phyloP scores from a whole-genome alignment of 164 flowering plant species.

The Berberis thunbergii region DNA sequence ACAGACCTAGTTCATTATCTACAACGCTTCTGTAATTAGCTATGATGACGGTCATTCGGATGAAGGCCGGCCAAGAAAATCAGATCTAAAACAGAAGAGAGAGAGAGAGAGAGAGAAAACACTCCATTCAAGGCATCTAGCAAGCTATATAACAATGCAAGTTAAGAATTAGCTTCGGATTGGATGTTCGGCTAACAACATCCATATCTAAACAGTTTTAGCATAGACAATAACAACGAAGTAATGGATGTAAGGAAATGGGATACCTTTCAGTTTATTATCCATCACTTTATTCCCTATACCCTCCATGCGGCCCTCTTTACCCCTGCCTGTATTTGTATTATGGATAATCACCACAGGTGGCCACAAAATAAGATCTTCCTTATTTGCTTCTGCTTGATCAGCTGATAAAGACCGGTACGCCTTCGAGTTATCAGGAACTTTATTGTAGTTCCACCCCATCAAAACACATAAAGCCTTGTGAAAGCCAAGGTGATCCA shows the following conservation, averaged over 20 bases:
- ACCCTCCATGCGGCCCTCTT: conserved; percentile 92
- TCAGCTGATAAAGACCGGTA: conserved; percentile 66
- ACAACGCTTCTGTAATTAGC: no score
- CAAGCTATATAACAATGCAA: not conserved
- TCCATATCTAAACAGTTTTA: not conserved
- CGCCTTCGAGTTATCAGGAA: conserved; percentile 71
- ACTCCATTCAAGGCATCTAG: no score
- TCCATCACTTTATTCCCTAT: conserved; percentile 91
- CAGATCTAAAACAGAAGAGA: no score
- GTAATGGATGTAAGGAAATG: conserved; percentile 12
- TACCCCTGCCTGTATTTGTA: conserved; percentile 70
- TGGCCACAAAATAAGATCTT: conserved; percentile 93
- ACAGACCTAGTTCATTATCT: no score
- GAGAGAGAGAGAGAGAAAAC: no score
- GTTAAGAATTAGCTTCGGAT: not conserved
- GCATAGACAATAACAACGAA: not conserved
- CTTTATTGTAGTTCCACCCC: conserved; percentile 80
- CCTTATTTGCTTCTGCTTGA: conserved; percentile 64
- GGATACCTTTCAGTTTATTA: conserved; percentile 75
- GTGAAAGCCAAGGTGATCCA: conserved; percentile 90
- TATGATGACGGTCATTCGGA: no score
- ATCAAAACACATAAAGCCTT: conserved; percentile 83
- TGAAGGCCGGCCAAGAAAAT: no score
- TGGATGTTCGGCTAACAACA: not conserved
- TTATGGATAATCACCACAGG: conserved; percentile 85